Base-by-base conservation (phyloP, 768 basidiomycete genomes). In the Candolleomyces efflorescens region DNA sequence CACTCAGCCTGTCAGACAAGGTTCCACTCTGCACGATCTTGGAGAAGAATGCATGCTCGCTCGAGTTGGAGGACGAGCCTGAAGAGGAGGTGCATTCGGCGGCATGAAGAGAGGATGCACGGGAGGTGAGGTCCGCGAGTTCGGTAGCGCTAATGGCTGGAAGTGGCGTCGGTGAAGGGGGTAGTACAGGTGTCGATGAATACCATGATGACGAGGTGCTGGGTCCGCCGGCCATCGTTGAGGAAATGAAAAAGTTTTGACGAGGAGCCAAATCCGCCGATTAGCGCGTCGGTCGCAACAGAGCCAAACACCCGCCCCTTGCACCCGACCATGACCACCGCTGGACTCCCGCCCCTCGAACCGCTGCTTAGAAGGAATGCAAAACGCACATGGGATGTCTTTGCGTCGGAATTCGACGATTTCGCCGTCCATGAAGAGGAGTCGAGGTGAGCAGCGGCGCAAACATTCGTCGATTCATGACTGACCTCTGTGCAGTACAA, bases 11-110 rank as follows among this genome's bases (percentile, higher is more conserved):
- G 68, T 98, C 96, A 15, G 92, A 92, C 15, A 95, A 83, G 3
- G 96, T 98, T 56, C 96, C 96, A 23, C 86, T 87, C 39, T 84
- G 79, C 23, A 97, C 84, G 56, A 98, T 89, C 64, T 90, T 90
- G 52, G 86, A 78, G 46, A 98, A 79, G 74, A 98, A 98, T 17
- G 51, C 32, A 11, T 38, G 20, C 15, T 53, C 46, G 5, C 75
- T 78, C 13, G 82, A 80, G 69, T 96, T 94, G 3, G 94, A 27
- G 9, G 27, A 27, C 27, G 27, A 27, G 11, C 32, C 32, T 1
- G 32, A 32, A 11, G 32, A 32, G 32, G 32, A 32, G 32, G 32
- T 32, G 32, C 32, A 32, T 32, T 32, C 32, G 32, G 32, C 32
- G 7, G 32, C 11, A 32, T 32, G 32, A 11, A 32, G 32, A 32